Conservation (phyloP, 2,329 filamentous ascomycete genomes). For the Cryphonectria radicalis region DNA sequence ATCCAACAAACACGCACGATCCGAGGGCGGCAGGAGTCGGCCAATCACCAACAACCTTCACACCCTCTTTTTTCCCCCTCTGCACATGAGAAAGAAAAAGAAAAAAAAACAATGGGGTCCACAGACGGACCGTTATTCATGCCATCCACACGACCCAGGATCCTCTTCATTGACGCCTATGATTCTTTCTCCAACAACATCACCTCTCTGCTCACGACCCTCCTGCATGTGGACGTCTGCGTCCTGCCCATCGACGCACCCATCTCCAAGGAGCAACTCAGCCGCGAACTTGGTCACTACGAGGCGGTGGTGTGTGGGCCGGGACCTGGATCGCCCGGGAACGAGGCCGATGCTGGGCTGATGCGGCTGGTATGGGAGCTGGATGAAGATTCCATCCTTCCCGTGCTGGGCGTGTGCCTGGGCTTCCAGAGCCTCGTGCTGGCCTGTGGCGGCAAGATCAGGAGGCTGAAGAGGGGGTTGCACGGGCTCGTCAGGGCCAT, state of each 20-base stretch:
- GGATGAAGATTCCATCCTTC: conserved; percentile 61
- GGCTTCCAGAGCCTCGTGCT: conserved; percentile 84
- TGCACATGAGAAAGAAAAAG: not conserved
- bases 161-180: conserved; percentile 93
- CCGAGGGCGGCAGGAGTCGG: not conserved
- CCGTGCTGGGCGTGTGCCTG: conserved; percentile 85
- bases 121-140: conserved; percentile 14
- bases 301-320: conserved; percentile 90
- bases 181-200: conserved; percentile 98
- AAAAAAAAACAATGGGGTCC: conserved; percentile 23
- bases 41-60: not conserved
- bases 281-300: conserved; percentile 61
- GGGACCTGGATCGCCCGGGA: conserved; percentile 80
- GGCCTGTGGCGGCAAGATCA: conserved; percentile 68
- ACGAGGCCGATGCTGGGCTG: conserved; percentile 77
- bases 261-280: conserved; percentile 51
- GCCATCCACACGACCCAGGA: conserved; percentile 37
- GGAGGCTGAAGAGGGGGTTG: conserved; percentile 70
- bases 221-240: conserved; percentile 69
- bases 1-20: not conserved
- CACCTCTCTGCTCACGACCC: conserved; percentile 75
- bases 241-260: conserved; percentile 74
- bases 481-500: conserved; percentile 81
- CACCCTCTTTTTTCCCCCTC: not conserved
- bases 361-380: conserved; percentile 78